These are phyloP conservation scores for Jatropha multifida DNA, from an alignment of 441 rosid species.

Conservation along the genomic window DNA sequence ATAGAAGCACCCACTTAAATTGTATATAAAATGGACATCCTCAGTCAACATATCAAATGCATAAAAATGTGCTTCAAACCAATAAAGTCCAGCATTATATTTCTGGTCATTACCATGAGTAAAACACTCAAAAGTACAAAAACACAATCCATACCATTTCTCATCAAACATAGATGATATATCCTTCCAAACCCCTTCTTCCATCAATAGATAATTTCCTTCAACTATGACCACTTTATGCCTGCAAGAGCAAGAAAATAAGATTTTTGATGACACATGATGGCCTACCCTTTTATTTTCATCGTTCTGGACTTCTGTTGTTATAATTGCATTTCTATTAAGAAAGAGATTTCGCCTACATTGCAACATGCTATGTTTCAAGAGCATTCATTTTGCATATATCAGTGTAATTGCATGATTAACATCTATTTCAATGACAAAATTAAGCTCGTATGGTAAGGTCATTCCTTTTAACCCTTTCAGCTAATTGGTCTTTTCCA, in stretches of 20 bases:
- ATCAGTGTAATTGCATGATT: not conserved
- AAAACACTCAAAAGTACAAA: not conserved
- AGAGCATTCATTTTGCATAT: not conserved
- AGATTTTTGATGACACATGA: constrained; percentile 4
- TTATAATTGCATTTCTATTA: not conserved
- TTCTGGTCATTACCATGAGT: not conserved
- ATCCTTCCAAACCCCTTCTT: constrained; percentile 76
- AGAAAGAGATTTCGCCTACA: not conserved
- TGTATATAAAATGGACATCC: not conserved
- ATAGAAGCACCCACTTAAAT: constrained; percentile 5
- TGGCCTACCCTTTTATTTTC: not conserved
- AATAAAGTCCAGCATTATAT: not conserved
- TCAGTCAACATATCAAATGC: not conserved
- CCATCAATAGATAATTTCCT: constrained; percentile 75
- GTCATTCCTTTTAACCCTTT: not conserved
- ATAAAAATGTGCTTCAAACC: not conserved
- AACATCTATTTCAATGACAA: not conserved
- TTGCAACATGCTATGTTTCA: not conserved
- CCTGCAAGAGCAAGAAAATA: constrained; percentile 42
- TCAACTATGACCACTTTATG: constrained; percentile 86
- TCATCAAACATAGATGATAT: constrained; percentile 67
- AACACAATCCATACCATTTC: constrained; percentile 60
- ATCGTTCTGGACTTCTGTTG: not conserved
- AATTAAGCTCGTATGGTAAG: not conserved
- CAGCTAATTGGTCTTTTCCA: not conserved